Conservation (phyloP, 768 basidiomycete genomes). For the Boletus fagicola region DNA sequence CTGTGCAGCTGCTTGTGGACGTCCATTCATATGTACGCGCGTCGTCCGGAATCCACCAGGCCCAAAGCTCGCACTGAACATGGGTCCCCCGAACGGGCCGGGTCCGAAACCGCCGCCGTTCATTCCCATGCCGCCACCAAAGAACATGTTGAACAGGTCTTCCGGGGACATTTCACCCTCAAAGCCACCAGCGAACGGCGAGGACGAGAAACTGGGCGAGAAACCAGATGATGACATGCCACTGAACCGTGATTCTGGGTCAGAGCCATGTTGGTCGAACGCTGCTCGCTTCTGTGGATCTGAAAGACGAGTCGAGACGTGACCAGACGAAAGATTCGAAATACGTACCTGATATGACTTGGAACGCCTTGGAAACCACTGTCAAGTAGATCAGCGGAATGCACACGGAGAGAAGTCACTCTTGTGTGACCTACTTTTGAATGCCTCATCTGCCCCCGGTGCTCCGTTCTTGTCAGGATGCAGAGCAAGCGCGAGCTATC, state of each 20-base stretch:
- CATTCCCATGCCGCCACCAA: slow-evolving; percentile 59
- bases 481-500: slow-evolving; percentile 79
- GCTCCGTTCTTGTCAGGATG: slow-evolving; percentile 96
- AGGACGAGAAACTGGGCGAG: slow-evolving; percentile 48
- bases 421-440: slow-evolving; percentile 70
- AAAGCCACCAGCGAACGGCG: slow-evolving; percentile 54
- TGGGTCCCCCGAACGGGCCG: slow-evolving; percentile 45
- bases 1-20: slow-evolving; percentile 34
- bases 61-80: slow-evolving; percentile 79
- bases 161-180: slow-evolving; percentile 91
- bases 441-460: slow-evolving; percentile 97
- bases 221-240: slow-evolving; percentile 63
- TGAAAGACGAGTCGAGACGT: slow-evolving; percentile 21
- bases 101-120: slow-evolving; percentile 53
- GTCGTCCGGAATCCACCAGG: slow-evolving; percentile 79
- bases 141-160: slow-evolving; percentile 98
- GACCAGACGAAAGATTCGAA: neutral
- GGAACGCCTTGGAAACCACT: slow-evolving; percentile 99
- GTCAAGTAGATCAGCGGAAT: slow-evolving; percentile 7
- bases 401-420: neutral
- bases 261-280: slow-evolving; percentile 80
- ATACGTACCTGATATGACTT: slow-evolving; percentile 74
- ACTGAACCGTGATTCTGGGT: slow-evolving; percentile 81
- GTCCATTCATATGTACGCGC: slow-evolving; percentile 46
- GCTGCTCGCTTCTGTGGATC: slow-evolving; percentile 89